Evolutionary conservation across 345 rosid genomes (phyloP), one percentile per base, ranked within the genome.

Genomic region (Mallotus nudiflorus): DNA sequence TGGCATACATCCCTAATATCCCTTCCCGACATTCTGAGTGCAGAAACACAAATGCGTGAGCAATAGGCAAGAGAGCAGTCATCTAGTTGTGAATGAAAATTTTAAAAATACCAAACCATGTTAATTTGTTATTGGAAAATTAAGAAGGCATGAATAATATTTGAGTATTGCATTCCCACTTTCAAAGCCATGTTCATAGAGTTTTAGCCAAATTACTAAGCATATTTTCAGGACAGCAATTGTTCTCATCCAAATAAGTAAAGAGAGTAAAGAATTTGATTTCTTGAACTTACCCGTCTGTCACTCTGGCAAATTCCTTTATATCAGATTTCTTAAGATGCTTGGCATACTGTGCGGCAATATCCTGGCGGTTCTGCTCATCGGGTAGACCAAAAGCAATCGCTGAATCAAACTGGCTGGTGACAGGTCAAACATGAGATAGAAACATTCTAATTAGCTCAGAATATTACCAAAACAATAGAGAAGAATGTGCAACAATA

Each of bases 341-440:
- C 83, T 92, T 92, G 51, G 99, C 97, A 69, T 95, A 89, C 72
- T 89, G 96, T 27, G 91, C 78, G 20, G 86, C 85, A 69, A 90
- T 95, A 75, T 90, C 85, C 75, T 65, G 85, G 65, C 96, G 91
- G 62, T 84, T 90, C 70, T 70, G 84, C 51, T 64, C 68, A 74
- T 95, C 94, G 3, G 99, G 99, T 27, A 90, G 86, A 56, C 76
- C 88, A 45, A 92, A 95, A 70, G 77, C 62, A 56, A 95, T 88
- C 85, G 89, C 85, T n/a, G 91, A 85, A 79, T 92, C 97, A 64
- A 95, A 95, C 31, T 98, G 99, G 74, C 99, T 90, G 80, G 14
- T 44, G 69, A 66, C n/a, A 52, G 20, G 55, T 4, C 40, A 57
- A 52, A 48, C 45, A 65, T 19, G 12, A 68, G 62, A 67, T 42